Evolutionary conservation across 1,284 basidiomycete species (phyloP).

Genomic region (Volvariella surrecta): DNA sequence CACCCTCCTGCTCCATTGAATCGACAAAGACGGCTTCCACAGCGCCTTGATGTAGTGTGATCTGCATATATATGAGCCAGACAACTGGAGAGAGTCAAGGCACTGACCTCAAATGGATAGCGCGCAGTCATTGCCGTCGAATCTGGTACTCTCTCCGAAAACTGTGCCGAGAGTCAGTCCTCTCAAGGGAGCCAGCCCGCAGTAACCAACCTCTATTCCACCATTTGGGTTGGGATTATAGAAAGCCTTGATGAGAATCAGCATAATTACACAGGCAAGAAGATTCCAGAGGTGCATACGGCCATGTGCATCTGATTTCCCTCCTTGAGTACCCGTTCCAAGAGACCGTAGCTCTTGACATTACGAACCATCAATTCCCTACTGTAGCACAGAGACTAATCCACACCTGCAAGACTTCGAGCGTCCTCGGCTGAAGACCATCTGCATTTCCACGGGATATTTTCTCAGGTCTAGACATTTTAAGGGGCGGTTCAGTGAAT

Average conservation of each 20-base stretch:
- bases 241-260: conserved; percentile 42
- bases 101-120: conserved; percentile 54
- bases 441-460: conserved; percentile 70
- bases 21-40: conserved; percentile 68
- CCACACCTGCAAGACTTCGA: conserved; percentile 65
- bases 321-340: conserved; percentile 43
- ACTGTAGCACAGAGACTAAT: background rate
- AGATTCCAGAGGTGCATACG: conserved; percentile 25
- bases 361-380: background rate
- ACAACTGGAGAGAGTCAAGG: conserved; percentile 1
- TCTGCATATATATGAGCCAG: conserved; percentile 22
- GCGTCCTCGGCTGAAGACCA: conserved; percentile 69
- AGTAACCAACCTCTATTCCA: conserved; percentile 44
- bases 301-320: conserved; percentile 63
- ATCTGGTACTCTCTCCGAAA: conserved; percentile 51
- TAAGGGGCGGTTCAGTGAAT: conserved; percentile 1
- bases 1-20: conserved; percentile 40
- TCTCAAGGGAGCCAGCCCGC: conserved; percentile 2
- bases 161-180: conserved; percentile 22
- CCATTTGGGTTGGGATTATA: conserved; percentile 57
- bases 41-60: conserved; percentile 68
- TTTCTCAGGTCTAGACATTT: conserved; percentile 47
- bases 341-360: conserved; percentile 64
- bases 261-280: background rate
- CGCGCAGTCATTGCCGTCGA: conserved; percentile 49